Base-by-base conservation (phyloP, 331 rosid species). In the Cydonia oblonga region DNA sequence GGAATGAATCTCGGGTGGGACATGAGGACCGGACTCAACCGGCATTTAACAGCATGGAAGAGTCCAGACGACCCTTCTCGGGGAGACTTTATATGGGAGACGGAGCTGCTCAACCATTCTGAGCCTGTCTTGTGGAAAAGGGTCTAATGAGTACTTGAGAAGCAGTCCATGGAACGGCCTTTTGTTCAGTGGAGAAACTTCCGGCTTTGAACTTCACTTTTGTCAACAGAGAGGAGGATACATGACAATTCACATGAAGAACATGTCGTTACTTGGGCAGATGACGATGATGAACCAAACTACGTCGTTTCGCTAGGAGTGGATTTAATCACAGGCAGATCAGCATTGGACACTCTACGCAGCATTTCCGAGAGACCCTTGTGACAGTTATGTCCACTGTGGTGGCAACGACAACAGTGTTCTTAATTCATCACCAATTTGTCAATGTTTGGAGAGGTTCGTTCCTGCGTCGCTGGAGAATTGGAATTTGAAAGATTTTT, bases 141-240 rank as follows among this genome's bases (percentile, higher is more conserved):
- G 80, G 44, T 19, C 32, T 7, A 20, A 11, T 5, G 85, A 75
- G 81, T 42, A 16, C 44, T 14, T 53, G 32, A 71, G 92, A 42
- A 59, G 83, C 2, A 90, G 92, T 3, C 96, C 96, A 3, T 91
- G 97, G 97, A 91, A 88, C 65, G 87, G 88, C 13, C 12, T 84
- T 71, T 75, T 28, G 14, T 77, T 61, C 64, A 81, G 85, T 67
- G 92, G 96, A 0, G 29, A 11, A 72, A 6, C 76, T 70, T 25
- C 73, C 76, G 3, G 28, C 69, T 20, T 42, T 70, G 40, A 77
- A 70, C 16, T 56, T 25, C 61, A 77, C 61, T 15, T 71, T 54
- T 25, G 3, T 70, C 63, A 28, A 59, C 26, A 49, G 57, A 26
- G 61, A 64, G 13, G 33, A 77, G 30, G 81, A 77, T 77, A 77